Percentiles rank a stretch among this genome's conserved stretches.
phyloP scores from a whole-genome alignment of 352 stramenopile species.

The Pythium biforme region DNA sequence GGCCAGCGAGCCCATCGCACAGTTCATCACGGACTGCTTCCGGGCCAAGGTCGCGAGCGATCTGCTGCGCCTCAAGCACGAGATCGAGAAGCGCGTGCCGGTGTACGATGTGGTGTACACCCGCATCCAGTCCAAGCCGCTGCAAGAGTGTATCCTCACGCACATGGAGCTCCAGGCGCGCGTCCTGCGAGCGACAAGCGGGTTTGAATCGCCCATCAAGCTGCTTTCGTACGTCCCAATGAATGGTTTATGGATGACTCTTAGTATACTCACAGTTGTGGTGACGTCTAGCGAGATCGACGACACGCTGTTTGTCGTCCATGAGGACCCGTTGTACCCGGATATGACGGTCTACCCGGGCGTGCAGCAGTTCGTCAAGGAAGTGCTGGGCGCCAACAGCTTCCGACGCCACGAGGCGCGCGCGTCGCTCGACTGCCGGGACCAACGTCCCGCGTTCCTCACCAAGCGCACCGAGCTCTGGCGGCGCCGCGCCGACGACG shows the following conservation, averaged over 20 bases:
- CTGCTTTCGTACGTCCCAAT: slow-evolving; percentile 67
- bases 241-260: too few species aligned
- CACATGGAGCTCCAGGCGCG: slow-evolving; percentile 61
- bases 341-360: slow-evolving; percentile 76
- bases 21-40: slow-evolving; percentile 63
- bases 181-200: slow-evolving; percentile 27
- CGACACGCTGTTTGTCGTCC: slow-evolving; percentile 63
- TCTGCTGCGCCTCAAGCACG: slow-evolving; percentile 63
- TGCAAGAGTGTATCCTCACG: slow-evolving; percentile 53
- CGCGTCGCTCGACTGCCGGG: slow-evolving; percentile 13
- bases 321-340: slow-evolving; percentile 70
- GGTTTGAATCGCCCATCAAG: slow-evolving; percentile 54
- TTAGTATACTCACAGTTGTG: not conserved
- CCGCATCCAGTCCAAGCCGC: slow-evolving; percentile 36
- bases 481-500: slow-evolving; percentile 15
- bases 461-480: slow-evolving; percentile 18
- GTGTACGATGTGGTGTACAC: slow-evolving; percentile 71
- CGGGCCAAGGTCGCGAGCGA: slow-evolving; percentile 35
- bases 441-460: slow-evolving; percentile 24
- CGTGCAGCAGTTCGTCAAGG: slow-evolving; percentile 76
- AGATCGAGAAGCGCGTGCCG: slow-evolving; percentile 66
- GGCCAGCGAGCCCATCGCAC: slow-evolving; percentile 37
- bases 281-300: slow-evolving; percentile 57
- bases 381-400: slow-evolving; percentile 42
- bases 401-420: slow-evolving; percentile 40